Percentiles rank a stretch among this genome's conserved stretches.
Evolutionary conservation across 495 filamentous ascomycete species (phyloP).

Genomic region (Daldinia caldariorum): DNA sequence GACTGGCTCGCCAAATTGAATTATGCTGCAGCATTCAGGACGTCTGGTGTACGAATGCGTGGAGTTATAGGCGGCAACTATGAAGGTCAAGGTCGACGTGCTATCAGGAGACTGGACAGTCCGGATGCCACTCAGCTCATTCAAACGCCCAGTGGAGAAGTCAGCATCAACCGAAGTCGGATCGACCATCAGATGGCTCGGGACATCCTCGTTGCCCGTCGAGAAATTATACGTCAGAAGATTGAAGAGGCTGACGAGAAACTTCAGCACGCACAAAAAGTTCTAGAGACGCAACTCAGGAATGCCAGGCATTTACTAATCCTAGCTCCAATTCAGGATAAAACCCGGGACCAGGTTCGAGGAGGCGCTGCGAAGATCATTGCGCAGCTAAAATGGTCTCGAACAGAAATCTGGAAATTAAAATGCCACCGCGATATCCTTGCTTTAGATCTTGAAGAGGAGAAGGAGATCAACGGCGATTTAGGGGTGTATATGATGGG

Average conservation of each 20-base stretch:
- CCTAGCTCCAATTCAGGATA: constrained; percentile 84
- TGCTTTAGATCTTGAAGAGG: constrained; percentile 83
- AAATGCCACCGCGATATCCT: constrained; percentile 92
- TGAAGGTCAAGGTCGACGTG: constrained; percentile 82
- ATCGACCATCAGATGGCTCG: constrained; percentile 83
- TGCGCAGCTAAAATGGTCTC: constrained; percentile 89
- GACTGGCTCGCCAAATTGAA: constrained; percentile 98
- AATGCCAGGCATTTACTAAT: constrained; percentile 95
- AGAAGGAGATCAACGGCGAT: constrained; percentile 57
- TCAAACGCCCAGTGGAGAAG: constrained; percentile 75
- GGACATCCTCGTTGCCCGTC: constrained; percentile 82
- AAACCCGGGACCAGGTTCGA: constrained; percentile 85
- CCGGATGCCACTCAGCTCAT: constrained; percentile 63
- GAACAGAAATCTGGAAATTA: constrained; percentile 92
- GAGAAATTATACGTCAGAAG: constrained; percentile 81
- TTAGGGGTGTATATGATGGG: constrained; percentile 46
- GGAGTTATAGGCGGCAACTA: constrained; percentile 86
- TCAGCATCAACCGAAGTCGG: constrained; percentile 69
- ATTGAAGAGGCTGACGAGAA: constrained; percentile 87
- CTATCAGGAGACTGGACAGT: constrained; percentile 71
- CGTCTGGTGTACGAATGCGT: constrained; percentile 89
- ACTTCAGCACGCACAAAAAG: constrained; percentile 73
- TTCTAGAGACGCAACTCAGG: constrained; percentile 81
- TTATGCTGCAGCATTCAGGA: constrained; percentile 92
- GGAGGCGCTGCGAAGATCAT: constrained; percentile 85